Base-by-base conservation (phyloP, 2,329 filamentous ascomycete species). In the Diplodia mutila region DNA sequence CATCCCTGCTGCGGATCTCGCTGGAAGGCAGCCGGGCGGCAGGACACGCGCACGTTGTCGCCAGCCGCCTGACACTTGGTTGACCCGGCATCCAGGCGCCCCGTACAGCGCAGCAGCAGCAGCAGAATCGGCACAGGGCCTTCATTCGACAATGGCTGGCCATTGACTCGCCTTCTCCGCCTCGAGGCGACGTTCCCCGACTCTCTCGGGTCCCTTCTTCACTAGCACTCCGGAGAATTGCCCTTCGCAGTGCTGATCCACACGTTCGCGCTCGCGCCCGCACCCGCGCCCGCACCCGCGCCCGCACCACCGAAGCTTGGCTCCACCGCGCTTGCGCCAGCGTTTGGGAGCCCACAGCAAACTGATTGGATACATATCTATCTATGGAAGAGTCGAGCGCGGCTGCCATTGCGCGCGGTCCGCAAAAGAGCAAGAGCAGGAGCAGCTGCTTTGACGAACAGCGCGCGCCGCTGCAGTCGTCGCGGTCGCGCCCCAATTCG, bases 361-460 rank as follows among this genome's bases (percentile, higher is more conserved):
- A 46, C 27, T 21, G 42, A 32, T 51, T 18, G 49, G n/a, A 48
- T 48, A n/a, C n/a, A n/a, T n/a, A 6, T 14, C 32, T 7, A 14
- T 37, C 53, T 46, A 29, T 63, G 59, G 59, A 29, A 48, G 46
- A 63, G 39, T n/a, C 42, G 42, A 37, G 42, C 46, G 42, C 59
- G 42, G 27, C 59, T 16, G 42, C 42, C 42, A 46, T 46, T 18
- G n/a, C 34, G 34, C 39, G 29, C 46, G 59, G 59, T 27, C 49
- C 49, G 23, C 37, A 37, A 12, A 49, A 21, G 18, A n/a, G n/a
- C 29, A 32, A 32, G 29, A 67, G 72, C 77, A 76, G 63, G 67
- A 70, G 68, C 53, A 71, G 69, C 51, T 74, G 78, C 68, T 78
- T 74, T 71, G 75, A 74, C 70, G 73, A 76, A 64, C 76, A 78